Evolutionary conservation across 345 rosid genomes (phyloP).

Genomic region (Jatropha curcas): DNA sequence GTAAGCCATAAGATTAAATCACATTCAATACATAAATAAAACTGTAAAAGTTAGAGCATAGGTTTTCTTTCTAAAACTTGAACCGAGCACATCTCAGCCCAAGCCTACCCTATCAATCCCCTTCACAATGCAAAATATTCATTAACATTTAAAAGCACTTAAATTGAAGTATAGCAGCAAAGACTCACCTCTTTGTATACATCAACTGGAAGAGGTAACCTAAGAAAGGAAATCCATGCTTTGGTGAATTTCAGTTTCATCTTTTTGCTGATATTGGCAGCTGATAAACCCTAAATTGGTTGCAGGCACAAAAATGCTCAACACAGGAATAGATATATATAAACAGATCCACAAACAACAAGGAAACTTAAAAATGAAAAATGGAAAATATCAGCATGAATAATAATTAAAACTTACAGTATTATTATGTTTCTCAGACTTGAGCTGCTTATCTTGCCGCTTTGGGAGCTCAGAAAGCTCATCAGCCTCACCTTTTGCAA

Average conservation of each 20-base stretch:
- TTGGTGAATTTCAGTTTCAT: conserved; percentile 87
- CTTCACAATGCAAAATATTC: neutral
- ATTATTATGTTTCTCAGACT: conserved; percentile 35
- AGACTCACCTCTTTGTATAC: conserved; percentile 82
- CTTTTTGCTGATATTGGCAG: conserved; percentile 58
- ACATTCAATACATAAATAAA: neutral
- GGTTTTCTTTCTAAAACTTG: neutral
- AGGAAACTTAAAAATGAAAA: neutral
- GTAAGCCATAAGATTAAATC: neutral
- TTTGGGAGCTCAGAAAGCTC: conserved; percentile 24
- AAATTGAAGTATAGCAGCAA: neutral
- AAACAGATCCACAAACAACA: neutral
- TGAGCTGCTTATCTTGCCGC: conserved; percentile 37
- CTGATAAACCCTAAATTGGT: conserved; percentile 55
- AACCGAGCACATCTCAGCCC: neutral
- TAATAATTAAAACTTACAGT: conserved; percentile 41
- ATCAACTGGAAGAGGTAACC: conserved; percentile 78
- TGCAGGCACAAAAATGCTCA: neutral
- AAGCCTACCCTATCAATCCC: neutral
- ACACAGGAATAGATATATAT: conserved; percentile 1
- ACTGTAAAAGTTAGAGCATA: neutral
- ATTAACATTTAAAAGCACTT: neutral
- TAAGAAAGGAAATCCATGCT: conserved; percentile 91
- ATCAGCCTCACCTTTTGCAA: conserved; percentile 21
- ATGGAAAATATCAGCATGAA: neutral